Base-by-base conservation (phyloP, 192 early-diverging fungal species). In the Powellomyces hirtus region DNA sequence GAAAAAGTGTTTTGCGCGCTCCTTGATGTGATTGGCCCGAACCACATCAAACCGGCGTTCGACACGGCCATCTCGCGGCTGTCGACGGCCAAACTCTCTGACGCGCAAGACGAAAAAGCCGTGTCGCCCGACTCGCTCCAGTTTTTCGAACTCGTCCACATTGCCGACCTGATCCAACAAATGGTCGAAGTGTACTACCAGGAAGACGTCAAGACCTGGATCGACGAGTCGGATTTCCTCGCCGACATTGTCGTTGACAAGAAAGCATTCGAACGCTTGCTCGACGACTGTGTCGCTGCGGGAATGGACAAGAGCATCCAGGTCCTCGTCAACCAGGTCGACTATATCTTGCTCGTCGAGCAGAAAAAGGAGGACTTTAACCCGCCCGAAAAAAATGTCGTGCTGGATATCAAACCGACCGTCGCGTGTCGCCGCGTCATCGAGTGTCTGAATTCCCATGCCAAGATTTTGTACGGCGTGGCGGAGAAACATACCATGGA, bases 131-230 rank as follows among this genome's bases (percentile, higher is more conserved):
- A 83, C 45, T 90, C 84, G 44, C 74, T 88, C 33, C 90, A 93
- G 57, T 97, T 97, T 72, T 94, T 97, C 75, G 96, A 94, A 71
- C 77, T 98, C 38, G 89, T 97, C 16, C 96, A 98, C 77, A 81
- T 98, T 49, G 89, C 90, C 20, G 96, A 98, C 79, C 75, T 97
- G 53, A 88, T 91, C 31, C 89, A 93, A 52, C 96, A 98, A 66
- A 92, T 98, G 92, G 69, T 96, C 22, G 91, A 97, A 72, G 89
- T 94, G 24, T 97, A 96, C 71, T 93, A 92, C 80, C 84, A 89
- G 18, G 90, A 93, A 75, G 92, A 93, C 59, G 86, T 98, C 72
- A 82, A 79, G 63, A 53, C 70, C 14, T 90, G 89, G 81, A 84
- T 98, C 44, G 90, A 94, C 75, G 92, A 92, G 75, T 75, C 82